A percentile compares a stretch with the other conserved stretches of the same genome.
Evolutionary conservation across 768 basidiomycete species (phyloP).

Genomic region (Favolaschia claudopus): DNA sequence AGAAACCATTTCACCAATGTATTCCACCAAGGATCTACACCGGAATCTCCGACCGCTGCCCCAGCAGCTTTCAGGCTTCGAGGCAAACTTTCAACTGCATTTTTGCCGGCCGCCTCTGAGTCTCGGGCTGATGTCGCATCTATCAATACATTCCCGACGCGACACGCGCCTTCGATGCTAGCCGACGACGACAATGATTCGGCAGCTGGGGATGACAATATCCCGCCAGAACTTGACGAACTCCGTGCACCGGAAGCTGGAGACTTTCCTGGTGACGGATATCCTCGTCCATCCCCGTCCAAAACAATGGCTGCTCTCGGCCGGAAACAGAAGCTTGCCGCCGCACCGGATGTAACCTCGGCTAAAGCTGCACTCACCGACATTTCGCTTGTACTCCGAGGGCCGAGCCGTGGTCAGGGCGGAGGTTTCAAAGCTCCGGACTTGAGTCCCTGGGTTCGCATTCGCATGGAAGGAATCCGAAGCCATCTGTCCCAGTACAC

Average conservation of each 20-base stretch:
- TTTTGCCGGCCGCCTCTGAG: background rate
- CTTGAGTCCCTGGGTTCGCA: conserved; percentile 8
- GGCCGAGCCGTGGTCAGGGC: conserved; percentile 4
- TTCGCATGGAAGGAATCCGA: conserved; percentile 8
- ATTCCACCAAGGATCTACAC: conserved; percentile 15
- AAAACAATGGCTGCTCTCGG: conserved; percentile 10
- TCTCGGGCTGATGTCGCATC: background rate
- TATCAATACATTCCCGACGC: background rate
- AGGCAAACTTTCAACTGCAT: conserved; percentile 1
- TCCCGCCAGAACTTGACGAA: conserved; percentile 11
- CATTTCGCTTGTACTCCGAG: conserved; percentile 6
- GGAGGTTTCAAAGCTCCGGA: background rate
- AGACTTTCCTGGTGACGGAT: conserved; percentile 10
- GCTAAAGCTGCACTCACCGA: conserved; percentile 14
- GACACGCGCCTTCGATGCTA: background rate
- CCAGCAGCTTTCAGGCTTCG: background rate
- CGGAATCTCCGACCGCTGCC: conserved; percentile 4
- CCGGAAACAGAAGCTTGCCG: conserved; percentile 2
- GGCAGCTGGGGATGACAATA: background rate
- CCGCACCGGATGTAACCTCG: conserved; percentile 13
- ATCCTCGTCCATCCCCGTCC: conserved; percentile 8
- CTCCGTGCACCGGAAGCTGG: conserved; percentile 3
- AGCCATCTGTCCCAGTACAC: conserved; percentile 5
- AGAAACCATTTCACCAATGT: background rate
- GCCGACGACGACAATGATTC: conserved; percentile 2